These are phyloP conservation scores for Planoprotostelium fungivorum DNA, from an alignment of 78 protist species.

Conservation along the genomic window DNA sequence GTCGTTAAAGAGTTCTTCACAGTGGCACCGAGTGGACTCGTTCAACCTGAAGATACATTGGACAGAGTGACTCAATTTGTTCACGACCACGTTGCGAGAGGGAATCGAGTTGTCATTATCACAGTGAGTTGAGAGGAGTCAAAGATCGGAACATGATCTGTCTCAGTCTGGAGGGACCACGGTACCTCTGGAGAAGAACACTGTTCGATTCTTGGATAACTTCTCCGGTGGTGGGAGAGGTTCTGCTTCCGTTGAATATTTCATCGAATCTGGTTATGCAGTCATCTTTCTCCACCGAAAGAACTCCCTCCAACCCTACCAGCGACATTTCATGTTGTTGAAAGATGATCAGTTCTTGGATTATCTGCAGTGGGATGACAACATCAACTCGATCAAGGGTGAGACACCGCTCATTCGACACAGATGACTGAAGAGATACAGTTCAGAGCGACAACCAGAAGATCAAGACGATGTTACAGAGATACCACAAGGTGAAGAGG, in stretches of 20 bases:
- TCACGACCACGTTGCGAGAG: too few species aligned
- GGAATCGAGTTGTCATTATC: too few species aligned
- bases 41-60: too few species aligned
- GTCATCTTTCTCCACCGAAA: slow-evolving; percentile 59
- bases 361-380: slow-evolving; percentile 6
- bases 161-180: slow-evolving; percentile 78
- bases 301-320: slow-evolving; percentile 57
- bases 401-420: neutral
- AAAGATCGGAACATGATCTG: too few species aligned
- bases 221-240: slow-evolving; percentile 71
- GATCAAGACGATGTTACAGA: neutral
- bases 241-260: slow-evolving; percentile 53
- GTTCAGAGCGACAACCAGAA: neutral
- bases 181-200: slow-evolving; percentile 72
- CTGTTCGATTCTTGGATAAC: slow-evolving; percentile 73
- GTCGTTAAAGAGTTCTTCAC: too few species aligned
- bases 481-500: neutral
- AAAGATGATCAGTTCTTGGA: slow-evolving; percentile 36
- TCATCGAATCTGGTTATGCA: slow-evolving; percentile 55
- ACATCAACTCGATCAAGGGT: neutral
- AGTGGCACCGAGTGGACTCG: too few species aligned
- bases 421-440: neutral
- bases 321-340: slow-evolving; percentile 39
- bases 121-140: too few species aligned
- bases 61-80: too few species aligned